phyloP scores from a whole-genome alignment of 2,329 filamentous ascomycete species.

The Claviceps pusilla region DNA sequence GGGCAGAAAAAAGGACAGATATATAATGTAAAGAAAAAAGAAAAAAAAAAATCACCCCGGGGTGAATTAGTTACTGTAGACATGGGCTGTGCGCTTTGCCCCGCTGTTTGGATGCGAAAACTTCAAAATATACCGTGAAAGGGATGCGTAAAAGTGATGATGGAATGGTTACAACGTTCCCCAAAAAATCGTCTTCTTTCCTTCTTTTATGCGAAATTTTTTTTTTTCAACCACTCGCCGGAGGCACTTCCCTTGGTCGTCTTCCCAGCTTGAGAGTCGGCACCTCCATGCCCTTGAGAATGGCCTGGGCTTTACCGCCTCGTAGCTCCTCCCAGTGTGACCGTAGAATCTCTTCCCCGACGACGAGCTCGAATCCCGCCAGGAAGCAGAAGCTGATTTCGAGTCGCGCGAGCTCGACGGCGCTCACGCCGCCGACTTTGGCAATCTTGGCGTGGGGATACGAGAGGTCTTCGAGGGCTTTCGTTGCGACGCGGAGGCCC shows the following conservation, averaged over 20 bases:
- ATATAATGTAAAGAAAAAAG: too few species aligned
- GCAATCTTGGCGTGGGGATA: constrained; percentile 76
- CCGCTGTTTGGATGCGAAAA: too few species aligned
- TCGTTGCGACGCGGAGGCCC: constrained; percentile 76
- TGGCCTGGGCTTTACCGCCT: constrained; percentile 14
- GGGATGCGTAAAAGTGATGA: too few species aligned
- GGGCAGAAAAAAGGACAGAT: too few species aligned
- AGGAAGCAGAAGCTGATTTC: constrained; percentile 85
- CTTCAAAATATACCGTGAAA: too few species aligned
- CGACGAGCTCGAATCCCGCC: constrained; percentile 68
- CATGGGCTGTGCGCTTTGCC: too few species aligned
- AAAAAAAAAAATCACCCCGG: too few species aligned
- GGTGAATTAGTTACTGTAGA: too few species aligned
- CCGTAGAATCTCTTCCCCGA: constrained; percentile 18
- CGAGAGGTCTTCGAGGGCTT: constrained; percentile 82
- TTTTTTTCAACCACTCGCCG: not conserved
- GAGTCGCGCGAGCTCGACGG: constrained; percentile 63
- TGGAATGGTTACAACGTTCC: too few species aligned
- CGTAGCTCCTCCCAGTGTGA: constrained; percentile 20
- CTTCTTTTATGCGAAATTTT: too few species aligned
- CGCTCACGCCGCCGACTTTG: constrained; percentile 75
- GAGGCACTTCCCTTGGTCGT: constrained; percentile 5
- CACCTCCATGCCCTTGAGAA: constrained; percentile 13
- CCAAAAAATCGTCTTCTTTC: too few species aligned
- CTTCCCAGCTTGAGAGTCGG: constrained; percentile 15